Conservation (phyloP, 345 rosid species). For the Combretum micranthum region DNA sequence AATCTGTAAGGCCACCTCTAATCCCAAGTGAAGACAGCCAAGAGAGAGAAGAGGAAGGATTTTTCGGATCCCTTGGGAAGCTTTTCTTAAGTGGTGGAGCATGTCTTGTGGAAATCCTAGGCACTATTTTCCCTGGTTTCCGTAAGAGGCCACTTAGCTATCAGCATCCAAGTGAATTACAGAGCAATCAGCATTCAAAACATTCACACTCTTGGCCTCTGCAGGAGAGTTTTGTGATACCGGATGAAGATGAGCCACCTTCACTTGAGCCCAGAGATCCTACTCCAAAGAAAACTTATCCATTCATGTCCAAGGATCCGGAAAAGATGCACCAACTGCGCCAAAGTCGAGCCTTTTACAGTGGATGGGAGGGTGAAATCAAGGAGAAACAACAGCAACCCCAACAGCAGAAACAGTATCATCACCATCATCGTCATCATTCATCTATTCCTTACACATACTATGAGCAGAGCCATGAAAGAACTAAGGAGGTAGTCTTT, state of each 20-base stretch:
- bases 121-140: conserved; percentile 60
- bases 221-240: conserved; percentile 62
- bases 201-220: conserved; percentile 51
- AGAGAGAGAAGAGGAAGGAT: conserved; percentile 75
- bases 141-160: conserved; percentile 35
- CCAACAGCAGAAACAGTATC: conserved; percentile 48
- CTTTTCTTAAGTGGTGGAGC: conserved; percentile 47
- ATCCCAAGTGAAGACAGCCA: conserved; percentile 58
- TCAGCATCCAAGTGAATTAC: conserved; percentile 25
- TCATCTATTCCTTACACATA: conserved; percentile 63
- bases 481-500: conserved; percentile 70
- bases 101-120: conserved; percentile 50
- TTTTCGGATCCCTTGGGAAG: conserved; percentile 54
- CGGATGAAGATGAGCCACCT: conserved; percentile 86
- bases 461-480: conserved; percentile 71
- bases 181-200: conserved; percentile 24
- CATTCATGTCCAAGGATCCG: conserved; percentile 92
- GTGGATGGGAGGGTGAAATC: conserved; percentile 55
- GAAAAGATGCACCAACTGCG: conserved; percentile 88
- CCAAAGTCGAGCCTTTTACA: conserved; percentile 70
- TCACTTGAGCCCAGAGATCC: conserved; percentile 71
- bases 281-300: conserved; percentile 77
- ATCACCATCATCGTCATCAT: conserved; percentile 59
- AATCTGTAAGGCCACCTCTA: conserved; percentile 63
- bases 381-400: conserved; percentile 29